Percentiles rank a stretch among this genome's conserved stretches.
Evolutionary conservation across 2,329 filamentous ascomycete genomes (phyloP).

Genomic region (Teratosphaeriaceae sp.): DNA sequence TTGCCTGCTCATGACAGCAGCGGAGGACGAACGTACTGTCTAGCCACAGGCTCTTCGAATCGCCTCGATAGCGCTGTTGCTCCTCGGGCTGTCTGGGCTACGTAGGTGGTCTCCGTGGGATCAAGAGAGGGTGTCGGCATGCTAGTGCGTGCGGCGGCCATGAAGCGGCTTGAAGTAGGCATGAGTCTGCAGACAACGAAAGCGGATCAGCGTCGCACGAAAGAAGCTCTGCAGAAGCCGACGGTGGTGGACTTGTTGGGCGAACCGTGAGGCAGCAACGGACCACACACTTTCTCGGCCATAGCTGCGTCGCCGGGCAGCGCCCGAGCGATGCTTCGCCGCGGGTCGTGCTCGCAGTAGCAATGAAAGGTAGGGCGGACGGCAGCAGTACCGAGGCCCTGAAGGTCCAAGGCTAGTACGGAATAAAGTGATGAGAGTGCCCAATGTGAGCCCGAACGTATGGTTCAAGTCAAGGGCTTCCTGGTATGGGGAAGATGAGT

Average conservation of each 20-base stretch:
- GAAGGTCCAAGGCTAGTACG: no score
- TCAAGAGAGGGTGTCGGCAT: conserved; percentile 14
- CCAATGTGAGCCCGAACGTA: conserved; percentile 3
- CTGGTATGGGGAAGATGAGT: neutral
- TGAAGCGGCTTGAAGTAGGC: neutral
- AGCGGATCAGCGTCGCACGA: conserved; percentile 7
- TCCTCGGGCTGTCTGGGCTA: conserved; percentile 14
- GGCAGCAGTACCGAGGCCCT: no score
- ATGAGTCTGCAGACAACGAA: conserved; percentile 5
- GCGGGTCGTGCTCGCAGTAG: neutral
- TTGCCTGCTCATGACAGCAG: no score
- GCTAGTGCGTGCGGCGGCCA: neutral
- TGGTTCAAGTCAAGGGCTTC: neutral
- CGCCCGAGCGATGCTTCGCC: neutral
- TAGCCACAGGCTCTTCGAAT: conserved; percentile 14
- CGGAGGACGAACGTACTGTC: conserved; percentile 16
- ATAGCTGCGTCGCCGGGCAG: neutral
- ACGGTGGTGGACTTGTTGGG: neutral
- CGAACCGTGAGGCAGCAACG: conserved; percentile 4
- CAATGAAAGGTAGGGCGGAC: neutral
- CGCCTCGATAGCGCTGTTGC: conserved; percentile 10
- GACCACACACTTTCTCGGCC: neutral
- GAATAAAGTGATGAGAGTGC: neutral
- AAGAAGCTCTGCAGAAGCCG: neutral
- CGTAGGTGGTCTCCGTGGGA: conserved; percentile 20